phyloP scores from a whole-genome alignment of 2,329 filamentous ascomycete species.

The Sclerotinia subarctica region DNA sequence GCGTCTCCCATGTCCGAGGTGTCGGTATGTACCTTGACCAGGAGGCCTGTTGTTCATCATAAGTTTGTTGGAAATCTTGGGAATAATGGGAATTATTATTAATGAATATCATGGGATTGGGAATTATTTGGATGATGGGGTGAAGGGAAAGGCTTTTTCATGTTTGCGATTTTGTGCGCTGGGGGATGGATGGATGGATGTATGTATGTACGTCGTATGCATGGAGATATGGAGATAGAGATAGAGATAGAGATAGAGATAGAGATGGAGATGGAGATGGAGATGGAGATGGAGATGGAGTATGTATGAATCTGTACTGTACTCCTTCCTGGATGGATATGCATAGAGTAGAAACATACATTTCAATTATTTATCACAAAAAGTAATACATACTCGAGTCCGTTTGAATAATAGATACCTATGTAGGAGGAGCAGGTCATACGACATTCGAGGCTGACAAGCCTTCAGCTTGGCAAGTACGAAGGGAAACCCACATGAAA shows the following conservation, averaged over 20 bases:
- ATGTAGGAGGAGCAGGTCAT: conserved; percentile 10
- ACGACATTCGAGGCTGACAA: conserved; percentile 17
- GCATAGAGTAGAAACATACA: background rate
- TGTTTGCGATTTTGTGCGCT: background rate
- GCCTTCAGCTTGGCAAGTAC: conserved; percentile 5
- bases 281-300: background rate
- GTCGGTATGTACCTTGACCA: conserved; percentile 22
- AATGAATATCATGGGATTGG: background rate
- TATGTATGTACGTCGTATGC: background rate
- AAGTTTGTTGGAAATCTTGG: background rate
- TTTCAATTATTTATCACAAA: background rate
- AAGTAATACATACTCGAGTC: background rate
- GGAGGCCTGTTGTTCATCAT: conserved; percentile 15
- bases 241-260: background rate
- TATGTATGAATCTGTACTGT: background rate
- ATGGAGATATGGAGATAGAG: background rate
- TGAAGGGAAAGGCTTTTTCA: background rate
- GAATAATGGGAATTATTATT: too few relatives aligned
- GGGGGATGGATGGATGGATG: background rate
- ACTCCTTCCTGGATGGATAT: background rate
- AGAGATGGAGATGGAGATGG: background rate
- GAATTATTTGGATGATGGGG: too few relatives aligned
- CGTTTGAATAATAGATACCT: background rate
- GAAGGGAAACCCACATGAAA: background rate
- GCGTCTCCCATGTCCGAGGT: conserved; percentile 24